Base-by-base conservation (phyloP, 257 asterid species). In the Asclepias syriaca region DNA sequence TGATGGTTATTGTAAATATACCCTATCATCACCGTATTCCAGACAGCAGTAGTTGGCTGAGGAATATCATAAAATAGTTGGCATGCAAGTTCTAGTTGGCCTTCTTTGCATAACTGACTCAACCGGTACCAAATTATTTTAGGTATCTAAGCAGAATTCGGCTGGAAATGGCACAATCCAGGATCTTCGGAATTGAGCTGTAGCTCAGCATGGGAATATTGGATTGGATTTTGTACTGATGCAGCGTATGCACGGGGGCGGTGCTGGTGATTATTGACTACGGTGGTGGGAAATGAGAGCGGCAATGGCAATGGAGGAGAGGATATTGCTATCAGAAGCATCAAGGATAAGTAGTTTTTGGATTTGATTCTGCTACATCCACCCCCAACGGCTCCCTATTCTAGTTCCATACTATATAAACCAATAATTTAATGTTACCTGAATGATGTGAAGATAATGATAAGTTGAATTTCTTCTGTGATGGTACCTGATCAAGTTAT, bases 51-150 rank as follows among this genome's bases (percentile, higher is more conserved):
- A 12, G 91, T 83, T 60, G 97, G 98, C 66, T 84, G 84, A 19
- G 97, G 96, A 87, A 91, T 89, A 75, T 85, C 78, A 75, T 91
- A 94, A 88, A 93, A 88, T 82, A 91, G 81, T 72, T 93, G 93
- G 78, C 96, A 88, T 14, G 96, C 97, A 34, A 88, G 80, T 15
- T 75, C 77, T 69, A 84, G 55, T 49, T 88, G 80, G 67, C 95
- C 97, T 64, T 88, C 75, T 75, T 76, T 63, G 77, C 98, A 93
- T n/a, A 88, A 84, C 78, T 87, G 81, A 66, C 94, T 88, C 71
- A 93, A 74, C 19, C 97, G 93, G 74, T 83, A 89, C 3, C 98
- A 88, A 72, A 93, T 91, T 29, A 97, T 91, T 71, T 80, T 87
- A 77, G 89, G 73, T 68, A 83, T 83, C 65, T 78, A 54, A 22